These are phyloP conservation scores for Aspergillus affinis DNA, from an alignment of 495 filamentous ascomycete genomes.

Conservation along the genomic window DNA sequence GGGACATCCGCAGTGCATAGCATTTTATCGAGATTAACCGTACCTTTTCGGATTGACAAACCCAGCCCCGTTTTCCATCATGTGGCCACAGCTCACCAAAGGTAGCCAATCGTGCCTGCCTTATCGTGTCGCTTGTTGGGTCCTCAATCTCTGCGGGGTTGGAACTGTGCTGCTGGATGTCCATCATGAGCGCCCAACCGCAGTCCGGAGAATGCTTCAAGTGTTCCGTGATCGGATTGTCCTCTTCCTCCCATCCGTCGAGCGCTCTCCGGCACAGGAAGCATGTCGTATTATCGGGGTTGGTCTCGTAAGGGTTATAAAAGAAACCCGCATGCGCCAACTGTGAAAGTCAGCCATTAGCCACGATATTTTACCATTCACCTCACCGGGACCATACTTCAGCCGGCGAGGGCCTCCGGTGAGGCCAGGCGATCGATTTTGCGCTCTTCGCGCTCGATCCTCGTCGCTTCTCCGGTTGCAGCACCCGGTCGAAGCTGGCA, in stretches of 20 bases:
- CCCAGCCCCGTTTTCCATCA: constrained; percentile 82
- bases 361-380: neutral
- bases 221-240: constrained; percentile 81
- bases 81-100: constrained; percentile 82
- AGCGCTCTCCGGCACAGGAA: constrained; percentile 78
- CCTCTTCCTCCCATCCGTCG: constrained; percentile 85
- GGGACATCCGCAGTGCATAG: neutral
- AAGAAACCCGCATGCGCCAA: constrained; percentile 89
- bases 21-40: neutral
- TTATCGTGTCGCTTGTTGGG: constrained; percentile 66
- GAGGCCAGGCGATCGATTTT: constrained; percentile 72
- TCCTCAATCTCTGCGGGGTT: constrained; percentile 65
- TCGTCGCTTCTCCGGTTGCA: constrained; percentile 62
- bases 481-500: constrained; percentile 66
- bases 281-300: constrained; percentile 85
- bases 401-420: constrained; percentile 61
- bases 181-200: constrained; percentile 81
- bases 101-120: constrained; percentile 74
- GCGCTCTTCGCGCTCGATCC: constrained; percentile 62
- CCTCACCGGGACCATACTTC: constrained; percentile 48
- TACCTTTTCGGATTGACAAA: constrained; percentile 85
- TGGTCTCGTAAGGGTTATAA: constrained; percentile 71
- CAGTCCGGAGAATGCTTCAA: constrained; percentile 76
- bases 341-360: constrained; percentile 42
- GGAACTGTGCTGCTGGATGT: constrained; percentile 64